Conservation (phyloP, 768 basidiomycete species). For the Calocera viscosa region DNA sequence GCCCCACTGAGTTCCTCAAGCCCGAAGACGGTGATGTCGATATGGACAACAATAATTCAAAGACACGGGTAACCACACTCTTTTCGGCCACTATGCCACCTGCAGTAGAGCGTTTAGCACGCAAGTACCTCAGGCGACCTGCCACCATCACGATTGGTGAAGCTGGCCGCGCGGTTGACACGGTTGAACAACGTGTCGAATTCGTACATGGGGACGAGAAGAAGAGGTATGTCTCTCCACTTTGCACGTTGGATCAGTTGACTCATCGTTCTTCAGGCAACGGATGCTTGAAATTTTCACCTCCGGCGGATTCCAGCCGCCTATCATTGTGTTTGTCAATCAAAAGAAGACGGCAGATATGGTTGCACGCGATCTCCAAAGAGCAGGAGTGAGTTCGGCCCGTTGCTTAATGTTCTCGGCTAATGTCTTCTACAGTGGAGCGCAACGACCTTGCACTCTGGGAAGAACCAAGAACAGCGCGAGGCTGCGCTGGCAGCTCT, state of each 20-base stretch:
- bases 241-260: constrained; percentile 11
- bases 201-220: constrained; percentile 88
- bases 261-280: constrained; percentile 38
- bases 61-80: constrained; percentile 84
- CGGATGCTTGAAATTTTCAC: constrained; percentile 86
- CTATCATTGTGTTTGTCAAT: constrained; percentile 98
- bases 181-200: constrained; percentile 92
- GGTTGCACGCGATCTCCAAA: constrained; percentile 87
- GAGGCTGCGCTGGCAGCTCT: constrained; percentile 82
- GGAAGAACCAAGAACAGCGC: constrained; percentile 95
- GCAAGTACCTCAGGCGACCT: constrained; percentile 85
- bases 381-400: constrained; percentile 56
- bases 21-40: constrained; percentile 61
- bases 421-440: constrained; percentile 48
- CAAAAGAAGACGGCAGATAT: constrained; percentile 99
- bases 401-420: constrained; percentile 10
- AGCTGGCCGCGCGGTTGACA: constrained; percentile 94
- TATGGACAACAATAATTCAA: constrained; percentile 64
- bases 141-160: constrained; percentile 97
- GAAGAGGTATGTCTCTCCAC: constrained; percentile 59
- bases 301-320: constrained; percentile 65
- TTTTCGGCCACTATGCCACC: constrained; percentile 57
- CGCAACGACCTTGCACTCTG: constrained; percentile 85
- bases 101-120: constrained; percentile 47
- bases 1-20: constrained; percentile 77